These are phyloP conservation scores for Venturia aucupariae DNA, from an alignment of 2,329 filamentous ascomycete genomes.

Conservation along the genomic window DNA sequence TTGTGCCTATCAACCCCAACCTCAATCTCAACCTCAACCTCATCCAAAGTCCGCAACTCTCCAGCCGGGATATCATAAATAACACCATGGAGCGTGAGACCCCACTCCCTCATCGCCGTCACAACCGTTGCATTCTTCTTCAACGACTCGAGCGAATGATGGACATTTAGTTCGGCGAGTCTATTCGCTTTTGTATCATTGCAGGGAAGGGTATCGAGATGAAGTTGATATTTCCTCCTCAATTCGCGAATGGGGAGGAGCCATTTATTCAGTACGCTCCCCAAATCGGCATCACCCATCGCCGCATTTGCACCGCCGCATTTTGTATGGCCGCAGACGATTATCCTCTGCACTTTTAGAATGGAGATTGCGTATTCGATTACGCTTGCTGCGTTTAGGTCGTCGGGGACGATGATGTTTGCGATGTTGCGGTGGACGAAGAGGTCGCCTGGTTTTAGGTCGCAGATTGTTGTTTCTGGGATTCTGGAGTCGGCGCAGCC, in stretches of 20 bases:
- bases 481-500: conserved; percentile 81
- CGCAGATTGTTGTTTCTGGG: conserved; percentile 73
- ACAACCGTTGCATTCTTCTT: conserved; percentile 60
- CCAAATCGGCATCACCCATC: conserved; percentile 47
- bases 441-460: conserved; percentile 71
- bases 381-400: conserved; percentile 65
- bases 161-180: conserved; percentile 70
- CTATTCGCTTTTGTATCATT: conserved; percentile 45
- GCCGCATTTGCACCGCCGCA: conserved; percentile 51
- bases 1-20: neutral
- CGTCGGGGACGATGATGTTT: conserved; percentile 66
- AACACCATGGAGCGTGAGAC: conserved; percentile 66
- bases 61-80: conserved; percentile 59
- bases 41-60: conserved; percentile 33
- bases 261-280: conserved; percentile 51
- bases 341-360: conserved; percentile 56
- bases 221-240: conserved; percentile 42
- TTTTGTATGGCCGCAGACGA: conserved; percentile 52
- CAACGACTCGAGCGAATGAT: conserved; percentile 56
- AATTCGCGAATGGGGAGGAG: conserved; percentile 47
- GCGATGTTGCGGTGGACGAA: conserved; percentile 89
- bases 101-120: conserved; percentile 61
- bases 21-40: too few relatives aligned
- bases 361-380: conserved; percentile 70
- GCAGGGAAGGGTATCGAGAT: conserved; percentile 38